Evolutionary conservation across 2,329 filamentous ascomycete species (phyloP).

Genomic region (Aschersonia sp.): DNA sequence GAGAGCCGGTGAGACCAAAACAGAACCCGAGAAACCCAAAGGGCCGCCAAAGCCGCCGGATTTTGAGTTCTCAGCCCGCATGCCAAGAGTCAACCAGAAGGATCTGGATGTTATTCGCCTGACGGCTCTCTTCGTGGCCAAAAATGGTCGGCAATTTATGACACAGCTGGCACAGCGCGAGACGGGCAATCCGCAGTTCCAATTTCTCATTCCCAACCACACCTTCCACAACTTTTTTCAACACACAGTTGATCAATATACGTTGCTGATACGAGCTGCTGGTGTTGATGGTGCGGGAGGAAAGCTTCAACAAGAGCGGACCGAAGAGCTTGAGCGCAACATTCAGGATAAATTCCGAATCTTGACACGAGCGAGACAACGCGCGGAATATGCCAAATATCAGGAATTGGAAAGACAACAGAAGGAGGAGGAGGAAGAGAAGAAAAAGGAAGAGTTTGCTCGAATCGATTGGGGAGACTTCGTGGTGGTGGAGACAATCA

Average conservation of each 20-base stretch:
- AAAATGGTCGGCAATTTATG: constrained; percentile 85
- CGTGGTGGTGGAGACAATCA: constrained; percentile 84
- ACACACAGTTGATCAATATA: constrained; percentile 85
- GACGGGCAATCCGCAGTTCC: constrained; percentile 83
- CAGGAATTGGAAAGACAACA: constrained; percentile 76
- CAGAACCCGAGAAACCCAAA: constrained; percentile 48
- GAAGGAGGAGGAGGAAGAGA: constrained; percentile 76
- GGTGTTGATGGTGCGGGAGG: constrained; percentile 52
- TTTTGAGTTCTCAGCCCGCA: constrained; percentile 87
- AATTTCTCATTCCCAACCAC: constrained; percentile 90
- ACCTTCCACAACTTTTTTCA: constrained; percentile 94
- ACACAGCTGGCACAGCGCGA: constrained; percentile 81
- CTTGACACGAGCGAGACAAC: constrained; percentile 65
- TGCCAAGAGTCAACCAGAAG: constrained; percentile 93
- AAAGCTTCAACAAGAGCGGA: constrained; percentile 56
- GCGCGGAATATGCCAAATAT: constrained; percentile 76
- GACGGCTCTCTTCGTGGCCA: constrained; percentile 84
- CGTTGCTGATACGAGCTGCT: constrained; percentile 55
- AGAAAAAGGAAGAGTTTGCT: constrained; percentile 61
- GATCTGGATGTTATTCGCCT: constrained; percentile 64
- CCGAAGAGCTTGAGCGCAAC: constrained; percentile 61
- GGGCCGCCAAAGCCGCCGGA: constrained; percentile 76
- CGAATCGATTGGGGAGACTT: constrained; percentile 99
- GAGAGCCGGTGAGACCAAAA: constrained; percentile 47
- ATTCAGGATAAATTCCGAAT: constrained; percentile 67